Percentiles rank a stretch among this genome's conserved stretches.
phyloP scores from a whole-genome alignment of 2,329 filamentous ascomycete genomes.

The Aureobasidium sp. region DNA sequence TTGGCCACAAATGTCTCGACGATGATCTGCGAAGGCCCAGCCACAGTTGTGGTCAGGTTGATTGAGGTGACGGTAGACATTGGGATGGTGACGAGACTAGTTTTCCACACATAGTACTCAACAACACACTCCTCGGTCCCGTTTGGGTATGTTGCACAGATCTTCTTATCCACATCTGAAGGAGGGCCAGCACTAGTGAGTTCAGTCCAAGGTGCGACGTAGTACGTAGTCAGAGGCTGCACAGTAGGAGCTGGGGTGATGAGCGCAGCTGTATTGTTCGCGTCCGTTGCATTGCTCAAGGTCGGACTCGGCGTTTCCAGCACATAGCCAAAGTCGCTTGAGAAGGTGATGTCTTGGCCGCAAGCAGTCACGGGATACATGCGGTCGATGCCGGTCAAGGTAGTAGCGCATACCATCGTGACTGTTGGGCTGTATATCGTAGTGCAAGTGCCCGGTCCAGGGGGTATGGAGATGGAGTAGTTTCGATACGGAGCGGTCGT shows the following conservation, averaged over 20 bases:
- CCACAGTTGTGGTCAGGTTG: slow-evolving; percentile 35
- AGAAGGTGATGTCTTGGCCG: slow-evolving; percentile 41
- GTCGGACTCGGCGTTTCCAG: slow-evolving; percentile 33
- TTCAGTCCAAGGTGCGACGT: slow-evolving; percentile 38
- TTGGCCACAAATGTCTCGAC: slow-evolving; percentile 35
- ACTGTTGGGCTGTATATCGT: slow-evolving; percentile 35
- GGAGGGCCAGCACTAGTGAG: slow-evolving; percentile 34
- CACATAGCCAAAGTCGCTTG: slow-evolving; percentile 37
- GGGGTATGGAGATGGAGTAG: slow-evolving; percentile 28
- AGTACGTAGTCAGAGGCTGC: slow-evolving; percentile 37
- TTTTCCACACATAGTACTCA: slow-evolving; percentile 38
- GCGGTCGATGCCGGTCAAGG: slow-evolving; percentile 35
- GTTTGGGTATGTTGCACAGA: slow-evolving; percentile 33
- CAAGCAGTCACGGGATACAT: slow-evolving; percentile 37
- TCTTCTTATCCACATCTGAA: slow-evolving; percentile 35
- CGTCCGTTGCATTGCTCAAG: slow-evolving; percentile 3
- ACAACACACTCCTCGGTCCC: slow-evolving; percentile 34
- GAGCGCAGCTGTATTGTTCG: neutral
- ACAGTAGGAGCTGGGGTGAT: slow-evolving; percentile 35
- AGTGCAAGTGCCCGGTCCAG: slow-evolving; percentile 32
- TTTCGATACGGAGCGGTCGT: slow-evolving; percentile 33
- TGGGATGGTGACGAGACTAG: slow-evolving; percentile 33
- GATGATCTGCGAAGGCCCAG: slow-evolving; percentile 29
- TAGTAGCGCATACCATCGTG: slow-evolving; percentile 40
- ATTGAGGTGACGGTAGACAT: slow-evolving; percentile 31